Evolutionary conservation across 2,329 filamentous ascomycete genomes (phyloP).

Genomic region (Paramyrothecium sp.): DNA sequence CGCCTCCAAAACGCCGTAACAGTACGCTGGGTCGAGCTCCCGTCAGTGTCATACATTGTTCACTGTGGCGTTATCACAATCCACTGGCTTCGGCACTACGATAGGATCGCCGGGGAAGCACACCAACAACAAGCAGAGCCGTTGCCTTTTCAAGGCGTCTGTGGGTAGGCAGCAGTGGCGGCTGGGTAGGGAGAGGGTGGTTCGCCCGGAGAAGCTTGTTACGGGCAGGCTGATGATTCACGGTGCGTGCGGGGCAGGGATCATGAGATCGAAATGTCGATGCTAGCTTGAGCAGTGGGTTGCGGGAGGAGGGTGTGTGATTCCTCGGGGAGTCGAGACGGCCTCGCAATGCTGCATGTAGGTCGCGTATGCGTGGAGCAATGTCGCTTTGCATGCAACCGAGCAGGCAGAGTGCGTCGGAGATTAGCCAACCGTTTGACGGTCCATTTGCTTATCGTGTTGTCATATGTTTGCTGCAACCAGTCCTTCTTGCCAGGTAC

Average conservation of each 20-base stretch:
- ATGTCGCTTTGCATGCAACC: not conserved
- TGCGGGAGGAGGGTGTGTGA: not conserved
- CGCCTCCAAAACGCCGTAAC: too few relatives aligned
- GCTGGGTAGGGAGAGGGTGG: too few relatives aligned
- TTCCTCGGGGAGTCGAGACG: too few relatives aligned
- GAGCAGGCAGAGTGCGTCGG: not conserved
- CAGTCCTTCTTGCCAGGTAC: not conserved
- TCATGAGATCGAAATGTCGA: not conserved
- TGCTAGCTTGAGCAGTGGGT: not conserved
- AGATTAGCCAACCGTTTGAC: not conserved
- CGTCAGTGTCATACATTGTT: too few relatives aligned
- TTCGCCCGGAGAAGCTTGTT: too few relatives aligned
- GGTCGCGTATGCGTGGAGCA: not conserved
- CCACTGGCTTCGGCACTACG: too few relatives aligned
- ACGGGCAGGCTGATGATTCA: not conserved
- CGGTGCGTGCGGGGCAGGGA: not conserved
- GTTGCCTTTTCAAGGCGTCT: too few relatives aligned
- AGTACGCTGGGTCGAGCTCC: too few relatives aligned
- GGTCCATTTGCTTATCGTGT: not conserved
- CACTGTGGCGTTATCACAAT: too few relatives aligned
- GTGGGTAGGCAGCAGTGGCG: too few relatives aligned
- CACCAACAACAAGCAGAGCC: too few relatives aligned
- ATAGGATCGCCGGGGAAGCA: too few relatives aligned
- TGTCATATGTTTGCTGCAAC: not conserved
- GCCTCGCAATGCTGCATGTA: not conserved